A percentile compares a stretch with the other conserved stretches of the same genome.
Conservation (phyloP, 192 early-diverging fungal genomes). For the Rhizophagus prolifer region DNA sequence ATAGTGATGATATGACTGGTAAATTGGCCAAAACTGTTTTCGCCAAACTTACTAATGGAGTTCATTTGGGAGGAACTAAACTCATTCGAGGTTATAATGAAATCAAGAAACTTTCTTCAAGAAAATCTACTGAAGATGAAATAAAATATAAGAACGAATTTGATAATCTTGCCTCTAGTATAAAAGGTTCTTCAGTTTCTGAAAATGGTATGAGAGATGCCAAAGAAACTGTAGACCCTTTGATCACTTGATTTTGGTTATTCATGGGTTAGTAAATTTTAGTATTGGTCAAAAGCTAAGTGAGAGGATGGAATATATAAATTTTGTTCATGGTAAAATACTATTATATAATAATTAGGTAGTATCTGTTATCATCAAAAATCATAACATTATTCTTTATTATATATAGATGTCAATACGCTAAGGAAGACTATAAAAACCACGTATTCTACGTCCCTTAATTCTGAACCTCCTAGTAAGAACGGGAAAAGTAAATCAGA, state of each 20-base stretch:
- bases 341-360: background rate
- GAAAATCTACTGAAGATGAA: conserved; percentile 39
- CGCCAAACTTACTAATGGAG: conserved; percentile 55
- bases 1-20: conserved; percentile 59
- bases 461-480: conserved; percentile 29
- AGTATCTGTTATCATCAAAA: background rate
- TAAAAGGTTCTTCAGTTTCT: conserved; percentile 20
- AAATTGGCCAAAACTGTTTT: conserved; percentile 67
- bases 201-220: conserved; percentile 11
- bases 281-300: conserved; percentile 81
- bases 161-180: background rate
- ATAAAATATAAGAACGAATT: conserved; percentile 38
- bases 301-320: conserved; percentile 67
- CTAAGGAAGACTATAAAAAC: conserved; percentile 68
- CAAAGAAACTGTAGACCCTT: conserved; percentile 60
- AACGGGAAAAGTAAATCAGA: background rate
- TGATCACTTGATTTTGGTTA: conserved; percentile 77
- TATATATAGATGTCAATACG: conserved; percentile 61
- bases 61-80: conserved; percentile 65
- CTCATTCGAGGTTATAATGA: conserved; percentile 77
- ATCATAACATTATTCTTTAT: background rate
- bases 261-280: conserved; percentile 62
- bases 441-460: conserved; percentile 36
- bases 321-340: conserved; percentile 54
- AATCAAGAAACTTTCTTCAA: conserved; percentile 58